Base-by-base conservation (phyloP, 202 grass and related monocot genomes). In the Setaria italica region DNA sequence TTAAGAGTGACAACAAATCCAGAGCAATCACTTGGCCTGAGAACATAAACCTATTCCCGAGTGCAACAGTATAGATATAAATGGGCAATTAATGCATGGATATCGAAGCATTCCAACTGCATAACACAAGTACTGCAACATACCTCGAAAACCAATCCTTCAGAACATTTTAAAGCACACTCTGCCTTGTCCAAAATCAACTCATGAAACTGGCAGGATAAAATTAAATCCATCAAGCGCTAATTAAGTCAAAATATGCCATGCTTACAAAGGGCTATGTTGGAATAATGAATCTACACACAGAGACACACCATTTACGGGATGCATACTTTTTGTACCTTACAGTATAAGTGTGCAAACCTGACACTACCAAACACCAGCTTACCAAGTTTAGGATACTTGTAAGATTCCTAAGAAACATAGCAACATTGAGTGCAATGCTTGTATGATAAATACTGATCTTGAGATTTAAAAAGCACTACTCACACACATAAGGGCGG, bases 11-110 rank as follows among this genome's bases (percentile, higher is more conserved):
- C 55, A 77, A 1, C 0, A 20, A 77, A 77, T 4, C 8, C 56
- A 60, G 12, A 17, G 62, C 35, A 35, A n/a, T 77, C n/a, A 62
- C 74, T 45, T 59, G 74, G 74, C 37, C 74, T 77, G 20, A 62
- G 74, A 5, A 77, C 37, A 46, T 7, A 45, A 11, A 77, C 74
- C 74, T 77, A 30, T 62, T 46, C 3, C n/a, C 35, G 21, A 25
- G n/a, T 46, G 7, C 20, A 62, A 60, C 5, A 14, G 56, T 25
- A 35, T 25, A 25, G 37, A 4, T 30, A 4, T 8, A 20, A 72
- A 72, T 4, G 11, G 41, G 13, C 46, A 49, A 71, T 49, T 70
- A 46, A 70, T 46, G 69, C 11, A 71, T 29, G 19, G 6, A n/a
- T 46, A 8, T 45, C 46, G 7, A 70, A 70, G 41, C 39, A 70